These are phyloP conservation scores for Cyclotella kingstonii DNA, from an alignment of 108 stramenopile species.

Conservation along the genomic window DNA sequence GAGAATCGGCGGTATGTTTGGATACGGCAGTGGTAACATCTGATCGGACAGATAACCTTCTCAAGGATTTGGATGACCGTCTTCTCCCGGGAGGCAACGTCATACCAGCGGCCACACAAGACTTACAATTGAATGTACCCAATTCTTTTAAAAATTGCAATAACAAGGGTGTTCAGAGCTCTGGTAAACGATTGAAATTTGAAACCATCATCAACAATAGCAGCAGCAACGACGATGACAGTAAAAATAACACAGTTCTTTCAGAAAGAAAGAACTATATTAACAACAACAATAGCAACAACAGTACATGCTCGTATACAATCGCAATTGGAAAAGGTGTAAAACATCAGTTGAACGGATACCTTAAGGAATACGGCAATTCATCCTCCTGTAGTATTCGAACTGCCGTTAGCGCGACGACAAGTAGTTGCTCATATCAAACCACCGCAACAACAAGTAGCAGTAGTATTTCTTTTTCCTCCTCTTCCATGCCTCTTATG, in stretches of 20 bases:
- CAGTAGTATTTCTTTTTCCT: not conserved
- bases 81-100: no score
- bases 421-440: not conserved
- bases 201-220: not conserved
- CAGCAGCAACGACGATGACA: not conserved
- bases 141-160: no score
- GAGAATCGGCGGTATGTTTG: no score
- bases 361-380: slow-evolving; percentile 2
- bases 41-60: no score
- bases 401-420: not conserved
- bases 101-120: no score
- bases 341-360: slow-evolving; percentile 43
- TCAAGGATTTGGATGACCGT: no score
- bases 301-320: slow-evolving; percentile 2
- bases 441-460: not conserved
- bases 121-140: no score
- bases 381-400: not conserved
- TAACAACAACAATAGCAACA: not conserved
- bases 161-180: no score
- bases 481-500: not conserved
- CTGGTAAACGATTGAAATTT: no score
- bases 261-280: not conserved
- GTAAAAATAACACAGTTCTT: not conserved
- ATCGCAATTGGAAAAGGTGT: slow-evolving; percentile 38
- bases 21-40: no score